Evolutionary conservation across 2,329 filamentous ascomycete species (phyloP).

Genomic region (Grosmannia serpens): DNA sequence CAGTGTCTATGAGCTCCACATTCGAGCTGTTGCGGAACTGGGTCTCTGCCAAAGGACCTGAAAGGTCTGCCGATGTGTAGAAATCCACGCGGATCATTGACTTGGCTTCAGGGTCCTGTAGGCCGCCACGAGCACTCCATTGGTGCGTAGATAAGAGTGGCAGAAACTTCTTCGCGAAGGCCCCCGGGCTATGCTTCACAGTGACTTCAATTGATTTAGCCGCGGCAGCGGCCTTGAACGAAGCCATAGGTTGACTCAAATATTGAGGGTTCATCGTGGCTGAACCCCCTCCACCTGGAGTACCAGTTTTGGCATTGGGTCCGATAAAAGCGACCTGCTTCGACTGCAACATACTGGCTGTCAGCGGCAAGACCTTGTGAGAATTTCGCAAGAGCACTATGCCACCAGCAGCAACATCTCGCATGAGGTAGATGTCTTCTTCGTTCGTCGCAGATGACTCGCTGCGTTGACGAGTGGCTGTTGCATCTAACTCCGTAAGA

Average conservation of each 20-base stretch:
- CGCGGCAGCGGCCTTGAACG: background rate
- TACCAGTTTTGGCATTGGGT: slow-evolving; percentile 30
- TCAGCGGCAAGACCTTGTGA: background rate
- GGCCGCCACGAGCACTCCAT: background rate
- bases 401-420: background rate
- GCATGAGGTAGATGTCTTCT: background rate
- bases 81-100: background rate
- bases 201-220: background rate
- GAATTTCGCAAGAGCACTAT: background rate
- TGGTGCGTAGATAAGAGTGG: background rate
- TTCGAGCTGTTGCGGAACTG: background rate
- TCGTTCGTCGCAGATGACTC: background rate
- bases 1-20: background rate
- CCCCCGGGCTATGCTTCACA: background rate
- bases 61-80: background rate
- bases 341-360: slow-evolving; percentile 14
- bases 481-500: background rate
- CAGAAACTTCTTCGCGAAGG: background rate
- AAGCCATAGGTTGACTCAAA: background rate
- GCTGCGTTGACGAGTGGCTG: background rate
- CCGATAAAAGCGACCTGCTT: slow-evolving; percentile 34
- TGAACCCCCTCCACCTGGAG: slow-evolving; percentile 14
- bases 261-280: slow-evolving; percentile 26
- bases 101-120: background rate
- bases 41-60: background rate